Conservation (phyloP, 345 rosid species). For the Theobroma cacao region DNA sequence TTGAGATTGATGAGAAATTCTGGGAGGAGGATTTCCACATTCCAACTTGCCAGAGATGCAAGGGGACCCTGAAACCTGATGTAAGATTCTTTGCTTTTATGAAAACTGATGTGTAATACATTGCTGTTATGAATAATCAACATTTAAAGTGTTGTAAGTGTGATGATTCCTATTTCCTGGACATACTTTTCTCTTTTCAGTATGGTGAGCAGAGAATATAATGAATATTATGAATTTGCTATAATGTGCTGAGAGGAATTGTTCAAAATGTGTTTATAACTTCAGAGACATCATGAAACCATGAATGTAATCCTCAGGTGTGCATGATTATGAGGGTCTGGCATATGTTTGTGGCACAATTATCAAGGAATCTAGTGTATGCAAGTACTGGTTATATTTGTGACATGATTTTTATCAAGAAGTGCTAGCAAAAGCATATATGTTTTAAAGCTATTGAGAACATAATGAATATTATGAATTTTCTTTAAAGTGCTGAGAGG, state of each 20-base stretch:
- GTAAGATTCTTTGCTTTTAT: conserved; percentile 38
- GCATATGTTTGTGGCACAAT: background rate
- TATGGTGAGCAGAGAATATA: background rate
- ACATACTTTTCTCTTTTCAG: background rate
- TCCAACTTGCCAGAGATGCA: conserved; percentile 77
- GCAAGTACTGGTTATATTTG: background rate
- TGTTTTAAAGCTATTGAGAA: too few relatives aligned
- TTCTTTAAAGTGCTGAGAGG: background rate
- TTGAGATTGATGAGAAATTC: conserved; percentile 90
- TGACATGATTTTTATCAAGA: background rate
- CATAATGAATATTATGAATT: background rate
- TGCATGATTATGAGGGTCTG: background rate
- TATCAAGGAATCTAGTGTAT: background rate
- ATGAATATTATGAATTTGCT: background rate
- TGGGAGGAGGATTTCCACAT: conserved; percentile 88
- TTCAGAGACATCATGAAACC: background rate
- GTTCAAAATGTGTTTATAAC: background rate
- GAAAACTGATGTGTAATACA: background rate
- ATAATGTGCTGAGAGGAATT: background rate
- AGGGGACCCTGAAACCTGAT: conserved; percentile 85
- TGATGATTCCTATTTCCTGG: background rate
- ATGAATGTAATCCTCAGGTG: background rate
- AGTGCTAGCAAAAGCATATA: too few relatives aligned
- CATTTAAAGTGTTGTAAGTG: background rate
- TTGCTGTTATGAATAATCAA: background rate